Evolutionary conservation across 352 stramenopile species (phyloP).

Genomic region (Saprolegnia diclina): DNA sequence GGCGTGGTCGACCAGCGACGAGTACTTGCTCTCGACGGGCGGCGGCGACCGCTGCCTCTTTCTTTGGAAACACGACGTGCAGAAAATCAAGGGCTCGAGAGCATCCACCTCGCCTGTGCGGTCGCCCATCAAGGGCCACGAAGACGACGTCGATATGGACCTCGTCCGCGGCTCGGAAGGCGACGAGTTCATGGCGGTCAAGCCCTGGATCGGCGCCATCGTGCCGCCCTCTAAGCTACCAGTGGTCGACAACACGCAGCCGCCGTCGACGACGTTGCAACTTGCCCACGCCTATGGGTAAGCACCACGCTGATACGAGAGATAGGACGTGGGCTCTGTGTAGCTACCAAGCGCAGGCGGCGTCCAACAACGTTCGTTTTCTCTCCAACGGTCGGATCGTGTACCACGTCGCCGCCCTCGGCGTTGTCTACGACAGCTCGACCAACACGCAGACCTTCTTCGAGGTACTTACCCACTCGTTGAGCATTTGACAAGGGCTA

Average conservation of each 20-base stretch:
- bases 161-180: constrained; percentile 29
- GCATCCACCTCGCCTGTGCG: neutral
- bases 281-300: constrained; percentile 62
- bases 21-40: constrained; percentile 44
- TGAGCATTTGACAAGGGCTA: constrained; percentile 40
- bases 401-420: constrained; percentile 73
- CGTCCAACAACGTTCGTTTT: constrained; percentile 72
- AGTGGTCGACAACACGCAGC: constrained; percentile 30
- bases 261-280: constrained; percentile 36
- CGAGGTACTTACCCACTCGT: constrained; percentile 12
- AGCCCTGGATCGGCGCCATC: constrained; percentile 81
- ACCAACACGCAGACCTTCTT: constrained; percentile 21
- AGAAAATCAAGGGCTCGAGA: neutral
- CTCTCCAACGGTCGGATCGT: constrained; percentile 50
- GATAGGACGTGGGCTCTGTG: neutral
- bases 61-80: constrained; percentile 42
- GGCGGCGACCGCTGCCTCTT: constrained; percentile 49
- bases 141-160: constrained; percentile 27
- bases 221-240: constrained; percentile 47
- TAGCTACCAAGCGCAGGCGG: constrained; percentile 60
- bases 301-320: constrained; percentile 2
- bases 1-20: constrained; percentile 36
- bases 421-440: constrained; percentile 52
- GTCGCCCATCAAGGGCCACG: constrained; percentile 19
- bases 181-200: constrained; percentile 88